phyloP scores from a whole-genome alignment of 2,329 filamentous ascomycete species.

The Penicillium sp. region DNA sequence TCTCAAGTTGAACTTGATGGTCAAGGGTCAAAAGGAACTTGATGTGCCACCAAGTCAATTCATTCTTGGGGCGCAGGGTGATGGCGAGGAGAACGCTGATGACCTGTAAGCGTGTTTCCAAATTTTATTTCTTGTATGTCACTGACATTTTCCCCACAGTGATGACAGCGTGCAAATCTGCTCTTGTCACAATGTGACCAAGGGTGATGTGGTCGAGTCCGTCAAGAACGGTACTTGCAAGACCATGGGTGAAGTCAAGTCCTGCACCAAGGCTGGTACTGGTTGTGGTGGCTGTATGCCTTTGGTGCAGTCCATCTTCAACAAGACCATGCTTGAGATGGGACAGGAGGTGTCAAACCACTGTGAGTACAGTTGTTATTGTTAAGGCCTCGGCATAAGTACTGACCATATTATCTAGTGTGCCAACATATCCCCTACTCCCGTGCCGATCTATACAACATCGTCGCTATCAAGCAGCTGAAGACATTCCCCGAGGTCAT shows the following conservation, averaged over 20 bases:
- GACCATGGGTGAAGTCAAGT: slow-evolving; percentile 80
- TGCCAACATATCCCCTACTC: slow-evolving; percentile 85
- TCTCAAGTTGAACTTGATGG: slow-evolving; percentile 84
- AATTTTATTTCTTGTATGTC: not conserved
- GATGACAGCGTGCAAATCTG: slow-evolving; percentile 88
- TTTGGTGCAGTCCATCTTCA: slow-evolving; percentile 87
- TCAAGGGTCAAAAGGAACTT: slow-evolving; percentile 80
- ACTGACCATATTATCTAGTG: slow-evolving; percentile 50
- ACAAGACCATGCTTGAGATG: slow-evolving; percentile 82
- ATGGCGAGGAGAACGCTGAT: slow-evolving; percentile 74
- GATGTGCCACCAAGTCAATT: slow-evolving; percentile 81
- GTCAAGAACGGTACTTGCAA: slow-evolving; percentile 83
- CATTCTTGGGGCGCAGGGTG: slow-evolving; percentile 77
- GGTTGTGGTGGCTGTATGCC: slow-evolving; percentile 92
- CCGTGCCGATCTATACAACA: slow-evolving; percentile 87
- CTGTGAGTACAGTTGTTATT: slow-evolving; percentile 37
- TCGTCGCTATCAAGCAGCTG: slow-evolving; percentile 80
- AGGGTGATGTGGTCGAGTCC: slow-evolving; percentile 74
- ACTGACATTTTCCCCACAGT: slow-evolving; percentile 38
- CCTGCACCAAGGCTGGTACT: slow-evolving; percentile 89
- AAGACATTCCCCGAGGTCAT: slow-evolving; percentile 77
- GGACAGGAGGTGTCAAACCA: slow-evolving; percentile 87
- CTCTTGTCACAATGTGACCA: slow-evolving; percentile 90
- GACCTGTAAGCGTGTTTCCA: slow-evolving; percentile 62
- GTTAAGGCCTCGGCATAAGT: not conserved